Percentiles rank a stretch among this genome's conserved stretches.
phyloP scores from a whole-genome alignment of 495 filamentous ascomycete species.

The Aspergillus sparsus region DNA sequence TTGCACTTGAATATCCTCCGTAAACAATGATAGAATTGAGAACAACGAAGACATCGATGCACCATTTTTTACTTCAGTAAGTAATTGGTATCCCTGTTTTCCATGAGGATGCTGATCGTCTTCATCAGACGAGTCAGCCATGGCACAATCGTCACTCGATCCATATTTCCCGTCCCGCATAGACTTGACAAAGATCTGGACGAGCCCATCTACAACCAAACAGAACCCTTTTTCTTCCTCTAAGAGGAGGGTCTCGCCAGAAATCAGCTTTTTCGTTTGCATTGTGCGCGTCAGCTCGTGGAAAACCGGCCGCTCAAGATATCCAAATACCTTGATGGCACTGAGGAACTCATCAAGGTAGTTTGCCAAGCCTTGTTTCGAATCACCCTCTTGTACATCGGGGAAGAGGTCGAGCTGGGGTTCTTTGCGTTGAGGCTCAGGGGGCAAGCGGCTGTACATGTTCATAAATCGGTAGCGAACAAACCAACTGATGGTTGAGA shows the following conservation, averaged over 20 bases:
- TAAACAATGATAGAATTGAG: constrained; percentile 94
- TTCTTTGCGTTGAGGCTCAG: constrained; percentile 93
- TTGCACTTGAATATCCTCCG: constrained; percentile 84
- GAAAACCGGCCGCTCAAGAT: constrained; percentile 93
- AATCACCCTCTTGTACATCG: constrained; percentile 84
- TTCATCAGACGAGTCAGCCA: constrained; percentile 59
- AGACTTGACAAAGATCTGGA: constrained; percentile 98
- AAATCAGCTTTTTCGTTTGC: constrained; percentile 95
- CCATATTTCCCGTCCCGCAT: constrained; percentile 55
- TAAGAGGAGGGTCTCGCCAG: constrained; percentile 89
- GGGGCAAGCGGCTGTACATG: constrained; percentile 90
- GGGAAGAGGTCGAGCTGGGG: constrained; percentile 93
- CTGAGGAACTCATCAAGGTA: constrained; percentile 98
- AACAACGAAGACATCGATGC: constrained; percentile 98
- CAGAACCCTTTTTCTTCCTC: constrained; percentile 99
- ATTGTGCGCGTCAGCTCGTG: constrained; percentile 96
- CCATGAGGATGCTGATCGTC: constrained; percentile 59
- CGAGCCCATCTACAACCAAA: constrained; percentile 92
- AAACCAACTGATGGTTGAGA: constrained; percentile 85
- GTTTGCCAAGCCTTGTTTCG: constrained; percentile 86
- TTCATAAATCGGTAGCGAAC: constrained; percentile 92
- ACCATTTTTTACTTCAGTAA: constrained; percentile 97
- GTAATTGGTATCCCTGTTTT: constrained; percentile 81
- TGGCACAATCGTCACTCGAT: constrained; percentile 26
- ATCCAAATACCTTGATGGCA: constrained; percentile 99